These are phyloP conservation scores for Yamadazyma dushanensis DNA, from an alignment of 1,139 yeast genomes.

Conservation along the genomic window DNA sequence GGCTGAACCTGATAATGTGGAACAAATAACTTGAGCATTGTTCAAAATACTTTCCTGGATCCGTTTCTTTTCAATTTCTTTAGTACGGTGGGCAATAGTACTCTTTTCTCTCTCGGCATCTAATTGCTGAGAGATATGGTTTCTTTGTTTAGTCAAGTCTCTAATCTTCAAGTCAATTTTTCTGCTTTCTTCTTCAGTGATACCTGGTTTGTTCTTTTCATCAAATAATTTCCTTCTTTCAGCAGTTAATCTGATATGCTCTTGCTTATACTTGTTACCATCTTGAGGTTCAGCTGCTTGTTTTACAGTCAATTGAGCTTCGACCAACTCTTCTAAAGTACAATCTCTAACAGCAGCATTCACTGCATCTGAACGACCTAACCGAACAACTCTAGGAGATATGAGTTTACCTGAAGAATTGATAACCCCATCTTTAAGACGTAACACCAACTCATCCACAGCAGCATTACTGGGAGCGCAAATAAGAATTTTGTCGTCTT, in stretches of 20 bases:
- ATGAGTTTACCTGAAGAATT: slow-evolving; percentile 57
- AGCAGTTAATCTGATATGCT: slow-evolving; percentile 51
- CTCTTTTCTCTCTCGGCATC: slow-evolving; percentile 79
- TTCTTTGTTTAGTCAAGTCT: slow-evolving; percentile 57
- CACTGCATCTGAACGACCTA: slow-evolving; percentile 89
- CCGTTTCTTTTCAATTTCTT: slow-evolving; percentile 77
- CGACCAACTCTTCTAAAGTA: slow-evolving; percentile 86
- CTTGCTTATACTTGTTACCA: slow-evolving; percentile 50
- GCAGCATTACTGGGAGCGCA: slow-evolving; percentile 99
- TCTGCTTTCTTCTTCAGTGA: slow-evolving; percentile 40
- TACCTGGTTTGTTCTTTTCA: slow-evolving; percentile 30
- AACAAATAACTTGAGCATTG: slow-evolving; percentile 85
- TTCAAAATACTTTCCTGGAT: slow-evolving; percentile 70
- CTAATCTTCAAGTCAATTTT: slow-evolving; percentile 51
- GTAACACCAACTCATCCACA: slow-evolving; percentile 90
- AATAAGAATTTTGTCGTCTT: slow-evolving; percentile 54
- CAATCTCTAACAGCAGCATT: slow-evolving; percentile 79
- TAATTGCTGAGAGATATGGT: slow-evolving; percentile 68
- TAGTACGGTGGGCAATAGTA: slow-evolving; percentile 66
- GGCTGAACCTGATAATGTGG: slow-evolving; percentile 94
- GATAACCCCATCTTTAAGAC: slow-evolving; percentile 73
- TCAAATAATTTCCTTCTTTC: slow-evolving; percentile 53
- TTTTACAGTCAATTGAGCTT: slow-evolving; percentile 52
- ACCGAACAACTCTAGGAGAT: slow-evolving; percentile 75
- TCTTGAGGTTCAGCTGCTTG: slow-evolving; percentile 31